These are phyloP conservation scores for Aspergillus japonicus DNA, from an alignment of 2,329 filamentous ascomycete genomes.

Conservation along the genomic window DNA sequence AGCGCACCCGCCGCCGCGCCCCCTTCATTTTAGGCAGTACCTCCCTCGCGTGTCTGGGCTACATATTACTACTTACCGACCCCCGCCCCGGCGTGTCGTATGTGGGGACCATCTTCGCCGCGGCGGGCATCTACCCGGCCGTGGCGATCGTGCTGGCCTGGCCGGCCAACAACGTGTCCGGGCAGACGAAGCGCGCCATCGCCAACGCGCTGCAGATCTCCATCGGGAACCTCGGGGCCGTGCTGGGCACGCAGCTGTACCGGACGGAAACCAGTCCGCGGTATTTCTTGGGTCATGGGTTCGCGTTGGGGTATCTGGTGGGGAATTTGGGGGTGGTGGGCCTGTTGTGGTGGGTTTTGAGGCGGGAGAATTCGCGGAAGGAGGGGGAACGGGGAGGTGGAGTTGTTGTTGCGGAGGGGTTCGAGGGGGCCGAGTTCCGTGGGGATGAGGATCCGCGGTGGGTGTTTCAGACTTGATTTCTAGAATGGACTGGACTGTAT, in stretches of 20 bases:
- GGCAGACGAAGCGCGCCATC: slow-evolving; percentile 67
- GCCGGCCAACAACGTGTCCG: slow-evolving; percentile 70
- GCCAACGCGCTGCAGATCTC: slow-evolving; percentile 71
- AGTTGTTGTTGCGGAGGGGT: slow-evolving; percentile 52
- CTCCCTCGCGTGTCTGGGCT: slow-evolving; percentile 60
- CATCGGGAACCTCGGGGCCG: slow-evolving; percentile 67
- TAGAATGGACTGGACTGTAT: too few species aligned
- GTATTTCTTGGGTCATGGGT: slow-evolving; percentile 65
- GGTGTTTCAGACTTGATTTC: slow-evolving; percentile 57
- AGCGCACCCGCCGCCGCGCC: slow-evolving; percentile 57
- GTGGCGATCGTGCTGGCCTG: slow-evolving; percentile 64
- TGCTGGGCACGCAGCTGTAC: slow-evolving; percentile 70
- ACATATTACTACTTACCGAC: slow-evolving; percentile 59
- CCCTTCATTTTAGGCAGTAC: slow-evolving; percentile 63
- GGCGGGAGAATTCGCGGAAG: slow-evolving; percentile 58
- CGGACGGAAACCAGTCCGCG: slow-evolving; percentile 59
- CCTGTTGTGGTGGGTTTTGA: slow-evolving; percentile 55
- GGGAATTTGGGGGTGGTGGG: slow-evolving; percentile 57
- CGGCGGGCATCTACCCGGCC: slow-evolving; percentile 66
- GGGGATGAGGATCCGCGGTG: slow-evolving; percentile 64
- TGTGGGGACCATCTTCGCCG: slow-evolving; percentile 61
- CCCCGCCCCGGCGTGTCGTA: slow-evolving; percentile 59
- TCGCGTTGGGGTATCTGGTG: slow-evolving; percentile 64
- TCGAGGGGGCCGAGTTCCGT: slow-evolving; percentile 39
- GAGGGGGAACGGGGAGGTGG: slow-evolving; percentile 52